A percentile compares a stretch with the other conserved stretches of the same genome.
These are phyloP conservation scores for Tympanopsis confertula DNA, from an alignment of 2,329 filamentous ascomycete species.

Conservation along the genomic window DNA sequence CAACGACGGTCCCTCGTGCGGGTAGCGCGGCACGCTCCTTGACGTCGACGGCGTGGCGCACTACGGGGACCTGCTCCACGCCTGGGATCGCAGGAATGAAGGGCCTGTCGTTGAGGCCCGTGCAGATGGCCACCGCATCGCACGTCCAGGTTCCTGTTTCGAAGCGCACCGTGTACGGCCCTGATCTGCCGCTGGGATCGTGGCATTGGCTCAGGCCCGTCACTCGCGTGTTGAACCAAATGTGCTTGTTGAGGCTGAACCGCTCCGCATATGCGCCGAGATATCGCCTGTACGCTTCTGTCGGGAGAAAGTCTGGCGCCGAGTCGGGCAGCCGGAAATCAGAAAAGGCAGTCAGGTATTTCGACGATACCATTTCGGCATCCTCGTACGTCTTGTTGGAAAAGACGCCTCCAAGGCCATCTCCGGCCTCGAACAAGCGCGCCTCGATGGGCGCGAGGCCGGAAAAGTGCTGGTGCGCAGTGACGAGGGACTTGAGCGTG, in stretches of 20 bases:
- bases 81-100: slow-evolving; percentile 24
- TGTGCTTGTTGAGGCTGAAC: slow-evolving; percentile 23
- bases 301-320: slow-evolving; percentile 30
- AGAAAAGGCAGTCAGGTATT: slow-evolving; percentile 36
- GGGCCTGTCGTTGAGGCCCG: slow-evolving; percentile 29
- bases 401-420: slow-evolving; percentile 33
- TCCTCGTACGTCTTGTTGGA: slow-evolving; percentile 32
- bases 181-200: slow-evolving; percentile 14
- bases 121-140: slow-evolving; percentile 32
- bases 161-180: neutral
- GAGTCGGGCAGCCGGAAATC: slow-evolving; percentile 29
- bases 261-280: slow-evolving; percentile 24
- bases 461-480: slow-evolving; percentile 23
- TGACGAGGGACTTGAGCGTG: slow-evolving; percentile 25
- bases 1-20: slow-evolving; percentile 9
- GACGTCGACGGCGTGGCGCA: slow-evolving; percentile 29
- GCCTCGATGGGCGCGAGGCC: slow-evolving; percentile 25
- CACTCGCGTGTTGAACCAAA: slow-evolving; percentile 21
- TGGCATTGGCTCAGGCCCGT: slow-evolving; percentile 8
- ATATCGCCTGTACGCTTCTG: slow-evolving; percentile 26
- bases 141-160: slow-evolving; percentile 15
- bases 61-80: slow-evolving; percentile 18
- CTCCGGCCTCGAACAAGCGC: slow-evolving; percentile 29
- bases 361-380: slow-evolving; percentile 34
- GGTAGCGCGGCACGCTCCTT: slow-evolving; percentile 29